phyloP scores from a whole-genome alignment of 257 asterid species.

The Plantago elongata region DNA sequence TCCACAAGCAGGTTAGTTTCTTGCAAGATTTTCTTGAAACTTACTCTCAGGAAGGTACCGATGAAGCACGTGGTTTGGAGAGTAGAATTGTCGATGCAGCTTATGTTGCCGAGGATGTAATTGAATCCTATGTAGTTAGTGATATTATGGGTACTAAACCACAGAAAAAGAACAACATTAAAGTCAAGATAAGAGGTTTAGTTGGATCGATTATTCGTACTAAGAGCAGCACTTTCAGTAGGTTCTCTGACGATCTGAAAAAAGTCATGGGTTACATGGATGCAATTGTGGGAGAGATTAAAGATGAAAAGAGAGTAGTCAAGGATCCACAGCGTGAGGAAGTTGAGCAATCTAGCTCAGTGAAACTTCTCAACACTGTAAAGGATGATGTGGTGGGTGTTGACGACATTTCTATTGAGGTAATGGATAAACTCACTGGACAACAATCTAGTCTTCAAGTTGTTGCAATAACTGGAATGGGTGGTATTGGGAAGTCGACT shows the following conservation, averaged over 20 bases:
- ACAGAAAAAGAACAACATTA: not conserved
- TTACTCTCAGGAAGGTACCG: not conserved
- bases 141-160: not conserved
- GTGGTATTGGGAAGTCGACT: not conserved
- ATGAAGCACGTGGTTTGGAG: not conserved
- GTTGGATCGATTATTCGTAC: not conserved
- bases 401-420: not conserved
- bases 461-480: not conserved
- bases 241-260: not conserved
- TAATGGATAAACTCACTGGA: conserved; percentile 1
- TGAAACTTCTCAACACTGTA: not conserved
- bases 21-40: conserved; percentile 7
- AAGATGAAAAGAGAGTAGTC: not conserved
- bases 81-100: not conserved
- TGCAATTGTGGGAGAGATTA: not conserved
- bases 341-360: not conserved
- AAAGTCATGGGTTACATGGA: not conserved
- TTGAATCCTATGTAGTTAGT: not conserved
- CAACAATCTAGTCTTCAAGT: conserved; percentile 1
- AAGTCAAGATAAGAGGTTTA: not conserved
- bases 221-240: not conserved
- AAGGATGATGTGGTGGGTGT: not conserved
- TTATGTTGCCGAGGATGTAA: not conserved
- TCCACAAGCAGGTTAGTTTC: not conserved
- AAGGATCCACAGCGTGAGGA: not conserved